Conservation (phyloP, 305 asterid species). For the Ajuga reptans region DNA sequence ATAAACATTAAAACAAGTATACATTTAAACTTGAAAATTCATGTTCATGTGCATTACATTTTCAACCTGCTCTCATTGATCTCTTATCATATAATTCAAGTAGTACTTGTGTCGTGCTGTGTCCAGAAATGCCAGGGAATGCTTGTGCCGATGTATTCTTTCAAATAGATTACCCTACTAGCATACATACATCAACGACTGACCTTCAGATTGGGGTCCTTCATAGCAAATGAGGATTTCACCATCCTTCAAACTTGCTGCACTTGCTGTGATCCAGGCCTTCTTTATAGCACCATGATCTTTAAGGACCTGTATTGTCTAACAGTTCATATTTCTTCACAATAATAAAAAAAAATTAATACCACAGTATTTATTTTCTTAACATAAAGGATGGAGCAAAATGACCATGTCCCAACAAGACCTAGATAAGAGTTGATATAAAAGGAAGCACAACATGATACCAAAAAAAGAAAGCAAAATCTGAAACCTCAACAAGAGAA, state of each 20-base stretch:
- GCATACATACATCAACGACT: conserved; percentile 24
- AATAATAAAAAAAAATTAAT: not conserved
- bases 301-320: conserved; percentile 59
- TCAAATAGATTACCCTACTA: conserved; percentile 10
- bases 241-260: conserved; percentile 55
- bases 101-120: not conserved
- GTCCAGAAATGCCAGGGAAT: not conserved
- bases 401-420: not conserved
- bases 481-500: conserved; percentile 72
- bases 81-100: not conserved
- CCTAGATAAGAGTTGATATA: not conserved
- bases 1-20: not conserved
- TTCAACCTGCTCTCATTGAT: not conserved
- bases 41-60: not conserved
- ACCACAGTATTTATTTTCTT: not conserved
- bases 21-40: not conserved
- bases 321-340: conserved; percentile 20
- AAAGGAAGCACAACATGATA: conserved; percentile 9
- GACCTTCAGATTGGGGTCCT: conserved; percentile 61
- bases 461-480: conserved; percentile 14
- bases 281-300: conserved; percentile 52
- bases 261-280: conserved; percentile 76
- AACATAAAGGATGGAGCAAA: not conserved
- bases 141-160: not conserved
- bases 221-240: conserved; percentile 68